Percentiles rank a stretch among this genome's conserved stretches.
Conservation (phyloP, 305 asterid species). For the Ilex paraguariensis region DNA sequence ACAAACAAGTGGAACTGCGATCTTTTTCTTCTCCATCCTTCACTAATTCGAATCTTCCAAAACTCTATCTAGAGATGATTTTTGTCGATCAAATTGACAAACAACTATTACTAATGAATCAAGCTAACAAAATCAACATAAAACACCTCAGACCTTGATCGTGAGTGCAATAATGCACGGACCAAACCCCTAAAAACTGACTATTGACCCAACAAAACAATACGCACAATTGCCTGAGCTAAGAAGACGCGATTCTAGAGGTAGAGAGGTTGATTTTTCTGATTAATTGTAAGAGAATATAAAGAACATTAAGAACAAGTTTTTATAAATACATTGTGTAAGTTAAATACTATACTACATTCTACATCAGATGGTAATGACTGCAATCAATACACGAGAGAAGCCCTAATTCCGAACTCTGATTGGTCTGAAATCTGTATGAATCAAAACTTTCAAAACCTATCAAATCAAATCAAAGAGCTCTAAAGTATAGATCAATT, state of each 20-base stretch:
- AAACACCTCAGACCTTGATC: neutral
- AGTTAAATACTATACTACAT: too few species aligned
- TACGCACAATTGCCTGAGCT: conserved; percentile 3
- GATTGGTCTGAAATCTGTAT: conserved; percentile 10
- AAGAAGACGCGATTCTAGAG: neutral
- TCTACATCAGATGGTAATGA: conserved; percentile 11
- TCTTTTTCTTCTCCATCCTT: conserved; percentile 88
- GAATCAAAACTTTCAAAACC: conserved; percentile 73
- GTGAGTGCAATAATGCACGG: too few species aligned
- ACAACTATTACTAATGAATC: neutral
- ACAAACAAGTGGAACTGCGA: conserved; percentile 85
- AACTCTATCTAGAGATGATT: too few species aligned
- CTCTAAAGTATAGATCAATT: conserved; percentile 21
- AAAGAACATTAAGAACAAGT: too few species aligned
- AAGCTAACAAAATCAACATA: conserved; percentile 17
- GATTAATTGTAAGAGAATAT: too few species aligned
- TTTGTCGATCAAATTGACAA: too few species aligned
- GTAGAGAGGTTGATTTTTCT: conserved; percentile 9
- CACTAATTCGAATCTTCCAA: neutral
- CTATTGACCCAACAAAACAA: conserved; percentile 4
- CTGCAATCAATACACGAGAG: conserved; percentile 55
- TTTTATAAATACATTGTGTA: too few species aligned
- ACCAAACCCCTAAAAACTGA: neutral
- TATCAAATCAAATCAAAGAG: neutral
- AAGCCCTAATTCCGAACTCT: conserved; percentile 47